Conservation (phyloP, 2,329 filamentous ascomycete genomes). For the Didymellaceae sp. region DNA sequence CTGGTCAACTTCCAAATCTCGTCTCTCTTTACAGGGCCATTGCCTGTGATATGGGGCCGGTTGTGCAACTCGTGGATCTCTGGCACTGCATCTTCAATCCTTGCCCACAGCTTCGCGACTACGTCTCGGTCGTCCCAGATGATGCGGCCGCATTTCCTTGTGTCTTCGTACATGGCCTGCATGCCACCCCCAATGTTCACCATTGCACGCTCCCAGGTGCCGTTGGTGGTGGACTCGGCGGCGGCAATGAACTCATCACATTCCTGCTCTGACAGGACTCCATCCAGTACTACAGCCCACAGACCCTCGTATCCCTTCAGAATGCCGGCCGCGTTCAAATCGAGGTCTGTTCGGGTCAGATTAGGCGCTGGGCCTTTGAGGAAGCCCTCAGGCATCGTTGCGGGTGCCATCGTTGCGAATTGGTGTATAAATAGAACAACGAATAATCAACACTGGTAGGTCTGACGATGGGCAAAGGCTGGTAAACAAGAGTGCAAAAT, state of each 20-base stretch:
- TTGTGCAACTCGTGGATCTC: constrained; percentile 56
- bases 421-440: neutral
- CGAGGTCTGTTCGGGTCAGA: constrained; percentile 57
- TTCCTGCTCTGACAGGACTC: constrained; percentile 68
- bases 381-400: constrained; percentile 57
- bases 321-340: constrained; percentile 55
- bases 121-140: constrained; percentile 73
- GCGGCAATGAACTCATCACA: constrained; percentile 54
- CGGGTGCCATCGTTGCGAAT: constrained; percentile 29
- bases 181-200: constrained; percentile 69
- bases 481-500: neutral
- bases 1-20: constrained; percentile 55
- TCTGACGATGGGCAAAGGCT: neutral
- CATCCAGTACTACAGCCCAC: constrained; percentile 69
- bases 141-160: constrained; percentile 76
- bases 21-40: constrained; percentile 50
- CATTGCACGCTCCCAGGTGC: constrained; percentile 70
- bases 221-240: constrained; percentile 40
- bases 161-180: constrained; percentile 64
- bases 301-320: constrained; percentile 61
- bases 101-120: constrained; percentile 67
- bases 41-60: constrained; percentile 52
- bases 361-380: constrained; percentile 55
- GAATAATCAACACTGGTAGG: neutral
- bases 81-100: constrained; percentile 57